Conservation (phyloP, 2,329 filamentous ascomycete species). For the Pseudocercospora crystallina region DNA sequence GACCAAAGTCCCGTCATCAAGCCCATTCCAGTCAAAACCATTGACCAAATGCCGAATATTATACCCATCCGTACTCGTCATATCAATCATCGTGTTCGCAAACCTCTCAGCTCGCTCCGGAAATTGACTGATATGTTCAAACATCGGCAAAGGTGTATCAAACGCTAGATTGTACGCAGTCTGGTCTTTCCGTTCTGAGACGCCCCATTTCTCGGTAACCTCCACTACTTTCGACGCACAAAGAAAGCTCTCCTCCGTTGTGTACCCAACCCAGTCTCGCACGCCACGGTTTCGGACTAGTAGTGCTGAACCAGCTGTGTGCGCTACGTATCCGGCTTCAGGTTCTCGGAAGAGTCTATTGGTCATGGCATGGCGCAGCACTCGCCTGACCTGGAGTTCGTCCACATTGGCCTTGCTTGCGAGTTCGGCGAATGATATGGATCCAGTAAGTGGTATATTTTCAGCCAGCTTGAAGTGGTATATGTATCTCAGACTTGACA, state of each 20-base stretch:
- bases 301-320: constrained; percentile 12
- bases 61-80: constrained; percentile 49
- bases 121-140: constrained; percentile 22
- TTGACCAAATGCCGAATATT: constrained; percentile 55
- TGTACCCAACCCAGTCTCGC: constrained; percentile 8
- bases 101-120: constrained; percentile 21
- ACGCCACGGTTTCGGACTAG: constrained; percentile 5
- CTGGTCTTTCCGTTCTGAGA: constrained; percentile 14
- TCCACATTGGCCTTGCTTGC: constrained; percentile 7
- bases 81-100: constrained; percentile 22
- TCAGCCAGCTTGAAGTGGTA: constrained; percentile 10
- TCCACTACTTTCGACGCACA: constrained; percentile 12
- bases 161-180: constrained; percentile 22
- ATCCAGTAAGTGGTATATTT: constrained; percentile 7
- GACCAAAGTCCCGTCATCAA: constrained; percentile 53
- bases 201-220: constrained; percentile 22
- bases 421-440: constrained; percentile 8
- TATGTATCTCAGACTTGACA: constrained; percentile 11
- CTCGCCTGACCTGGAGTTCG: constrained; percentile 4
- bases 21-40: constrained; percentile 53
- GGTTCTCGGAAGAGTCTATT: constrained; percentile 14
- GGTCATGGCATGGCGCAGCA: constrained; percentile 16
- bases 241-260: constrained; percentile 9
- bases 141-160: constrained; percentile 19
- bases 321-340: constrained; percentile 10